phyloP scores from a whole-genome alignment of 176 grass and related monocot species.

The Alloteropsis semialata region DNA sequence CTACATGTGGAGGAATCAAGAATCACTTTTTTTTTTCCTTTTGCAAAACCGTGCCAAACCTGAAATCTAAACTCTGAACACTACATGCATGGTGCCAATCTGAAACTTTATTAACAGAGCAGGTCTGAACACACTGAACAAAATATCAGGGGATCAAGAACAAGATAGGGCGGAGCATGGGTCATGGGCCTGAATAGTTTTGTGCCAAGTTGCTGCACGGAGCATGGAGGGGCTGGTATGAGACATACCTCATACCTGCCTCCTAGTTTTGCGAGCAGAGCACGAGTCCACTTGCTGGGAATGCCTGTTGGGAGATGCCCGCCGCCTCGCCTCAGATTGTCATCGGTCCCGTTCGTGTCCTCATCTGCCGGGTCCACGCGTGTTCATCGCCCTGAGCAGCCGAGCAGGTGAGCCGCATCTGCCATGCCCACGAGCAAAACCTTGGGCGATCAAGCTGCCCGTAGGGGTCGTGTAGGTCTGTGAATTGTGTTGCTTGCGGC shows the following conservation, averaged over 20 bases:
- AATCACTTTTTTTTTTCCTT: not conserved
- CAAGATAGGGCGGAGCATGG: not conserved
- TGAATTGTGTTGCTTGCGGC: not conserved
- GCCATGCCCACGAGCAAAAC: not conserved
- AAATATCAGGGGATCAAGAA: not conserved
- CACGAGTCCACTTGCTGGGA: conserved; percentile 17
- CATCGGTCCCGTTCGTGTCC: not conserved
- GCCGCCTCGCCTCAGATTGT: not conserved
- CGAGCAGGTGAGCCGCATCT: not conserved
- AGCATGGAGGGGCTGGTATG: not conserved
- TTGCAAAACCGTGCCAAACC: not conserved
- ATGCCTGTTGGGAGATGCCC: not conserved
- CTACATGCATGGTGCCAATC: not conserved
- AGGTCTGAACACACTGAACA: not conserved
- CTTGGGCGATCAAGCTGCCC: not conserved
- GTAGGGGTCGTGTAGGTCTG: not conserved
- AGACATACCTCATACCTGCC: not conserved
- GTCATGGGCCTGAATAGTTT: not conserved
- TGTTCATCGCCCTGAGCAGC: too few species aligned
- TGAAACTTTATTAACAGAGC: not conserved
- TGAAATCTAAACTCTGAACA: not conserved
- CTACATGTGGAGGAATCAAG: not conserved
- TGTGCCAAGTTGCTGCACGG: conserved; percentile 1
- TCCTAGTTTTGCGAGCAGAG: not conserved
- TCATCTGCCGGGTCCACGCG: not conserved